Conservation (phyloP, 495 filamentous ascomycete species). For the Tetracladium setigerum region DNA sequence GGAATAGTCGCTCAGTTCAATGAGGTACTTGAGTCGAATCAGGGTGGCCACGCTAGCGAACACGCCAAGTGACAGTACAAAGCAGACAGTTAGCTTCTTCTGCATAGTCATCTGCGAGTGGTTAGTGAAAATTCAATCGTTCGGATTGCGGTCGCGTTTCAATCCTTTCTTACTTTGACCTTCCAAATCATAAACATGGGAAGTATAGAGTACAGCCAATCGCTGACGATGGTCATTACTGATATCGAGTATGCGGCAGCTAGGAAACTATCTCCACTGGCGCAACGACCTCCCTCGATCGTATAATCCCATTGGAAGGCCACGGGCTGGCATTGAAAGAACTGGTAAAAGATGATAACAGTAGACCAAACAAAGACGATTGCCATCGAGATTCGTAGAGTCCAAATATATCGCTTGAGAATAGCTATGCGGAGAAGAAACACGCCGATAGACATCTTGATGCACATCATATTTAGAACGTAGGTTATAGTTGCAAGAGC, state of each 20-base stretch:
- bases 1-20: constrained; percentile 25
- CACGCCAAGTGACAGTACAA: constrained; percentile 30
- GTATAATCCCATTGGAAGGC: constrained; percentile 33
- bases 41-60: constrained; percentile 36
- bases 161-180: constrained; percentile 13
- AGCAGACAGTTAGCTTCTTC: constrained; percentile 29
- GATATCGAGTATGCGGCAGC: constrained; percentile 32
- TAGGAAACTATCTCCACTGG: constrained; percentile 25
- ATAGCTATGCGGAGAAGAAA: constrained; percentile 33
- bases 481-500: constrained; percentile 31
- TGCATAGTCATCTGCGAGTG: constrained; percentile 24
- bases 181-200: constrained; percentile 38
- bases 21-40: constrained; percentile 29
- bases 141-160: background rate
- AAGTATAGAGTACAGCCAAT: constrained; percentile 35
- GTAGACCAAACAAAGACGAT: constrained; percentile 30
- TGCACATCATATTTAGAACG: constrained; percentile 34
- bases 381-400: constrained; percentile 24
- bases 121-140: too few relatives aligned
- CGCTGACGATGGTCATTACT: constrained; percentile 31
- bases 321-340: constrained; percentile 23
- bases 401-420: constrained; percentile 28
- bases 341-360: constrained; percentile 32
- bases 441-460: constrained; percentile 36
- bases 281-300: constrained; percentile 24